phyloP scores from a whole-genome alignment of 139 green algal genomes.

The Chlamydomonas schloesseri region DNA sequence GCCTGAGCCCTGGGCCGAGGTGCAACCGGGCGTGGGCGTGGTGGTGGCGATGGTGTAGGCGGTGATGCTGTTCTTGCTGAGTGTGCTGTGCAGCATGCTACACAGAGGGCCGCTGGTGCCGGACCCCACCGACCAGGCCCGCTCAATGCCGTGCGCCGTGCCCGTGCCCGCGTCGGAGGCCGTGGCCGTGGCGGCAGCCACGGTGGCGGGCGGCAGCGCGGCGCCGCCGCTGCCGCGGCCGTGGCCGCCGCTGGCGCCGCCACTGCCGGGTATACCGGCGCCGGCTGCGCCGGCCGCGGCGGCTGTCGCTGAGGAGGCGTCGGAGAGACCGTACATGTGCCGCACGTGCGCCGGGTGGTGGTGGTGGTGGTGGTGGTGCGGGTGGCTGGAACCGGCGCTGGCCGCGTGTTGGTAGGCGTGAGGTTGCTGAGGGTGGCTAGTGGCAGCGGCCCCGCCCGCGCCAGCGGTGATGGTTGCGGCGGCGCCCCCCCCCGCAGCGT shows the following conservation, averaged over 20 bases:
- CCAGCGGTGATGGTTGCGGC: too few species aligned
- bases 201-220: too few species aligned
- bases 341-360: background rate
- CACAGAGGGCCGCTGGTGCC: slow-evolving; percentile 10
- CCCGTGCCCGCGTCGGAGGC: background rate
- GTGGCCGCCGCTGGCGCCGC: background rate
- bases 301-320: background rate
- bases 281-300: background rate
- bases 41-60: background rate
- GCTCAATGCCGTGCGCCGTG: background rate
- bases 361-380: background rate
- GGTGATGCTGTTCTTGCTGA: slow-evolving; percentile 17
- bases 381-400: background rate
- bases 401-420: too few species aligned
- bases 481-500: background rate
- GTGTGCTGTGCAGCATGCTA: slow-evolving; percentile 22
- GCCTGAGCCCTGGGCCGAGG: slow-evolving; percentile 12
- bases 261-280: background rate
- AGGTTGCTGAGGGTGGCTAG: too few species aligned
- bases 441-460: too few species aligned
- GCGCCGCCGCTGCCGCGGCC: background rate
- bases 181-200: too few species aligned
- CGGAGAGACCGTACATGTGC: background rate
- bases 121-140: slow-evolving; percentile 12
- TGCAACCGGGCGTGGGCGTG: slow-evolving; percentile 3